Base-by-base conservation (phyloP, 169 alveolate genomes). In the Eimeria acervulina region DNA sequence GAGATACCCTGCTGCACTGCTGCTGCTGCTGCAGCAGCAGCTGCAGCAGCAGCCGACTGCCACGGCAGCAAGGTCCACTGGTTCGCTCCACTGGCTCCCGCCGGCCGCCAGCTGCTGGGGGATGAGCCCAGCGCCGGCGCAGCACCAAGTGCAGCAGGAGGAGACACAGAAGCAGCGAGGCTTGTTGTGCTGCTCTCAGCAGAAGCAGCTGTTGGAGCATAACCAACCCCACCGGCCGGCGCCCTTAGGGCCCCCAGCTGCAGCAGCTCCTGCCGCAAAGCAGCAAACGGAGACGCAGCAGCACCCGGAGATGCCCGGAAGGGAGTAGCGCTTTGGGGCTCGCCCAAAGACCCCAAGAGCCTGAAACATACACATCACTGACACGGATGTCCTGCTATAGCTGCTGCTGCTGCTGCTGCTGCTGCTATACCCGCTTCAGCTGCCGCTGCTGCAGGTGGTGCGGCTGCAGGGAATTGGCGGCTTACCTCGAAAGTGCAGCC, bases 21-120 rank as follows among this genome's bases (percentile, higher is more conserved):
- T 7, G 89, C 89, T 12, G 89, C 89, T 12, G 89, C 68, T 38
- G 89, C 89, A 38, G 89, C 89, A 0, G 89, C 89, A 15, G 89
- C 89, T 28, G 89, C 89, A 8, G 89, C 89, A 0, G 89, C 89
- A 15, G 89, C 89, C 0, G 89, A 78, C 89, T 78, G 89, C 89
- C 89, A 78, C 59, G 89, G 61, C 89, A 78, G 40, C 89, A 78
- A 31, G 26, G 89, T 40, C 89, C 89, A 78, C 44, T 38, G 89
- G 63, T 78, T 63, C 13, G 36, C 23, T 7, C 68, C 38, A 17
- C 31, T 42, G 89, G 63, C 40, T 19, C 28, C 63, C 15, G 7
- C 36, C 19, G 7, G 59, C 52, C 15, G n/a, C 33, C n/a, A 28
- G 55, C 33, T 78, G 63, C 89, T 78, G 89, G 40, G 26, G 51